phyloP scores from a whole-genome alignment of 805 yeast species.

The Cyberlindnera subsufficiens region DNA sequence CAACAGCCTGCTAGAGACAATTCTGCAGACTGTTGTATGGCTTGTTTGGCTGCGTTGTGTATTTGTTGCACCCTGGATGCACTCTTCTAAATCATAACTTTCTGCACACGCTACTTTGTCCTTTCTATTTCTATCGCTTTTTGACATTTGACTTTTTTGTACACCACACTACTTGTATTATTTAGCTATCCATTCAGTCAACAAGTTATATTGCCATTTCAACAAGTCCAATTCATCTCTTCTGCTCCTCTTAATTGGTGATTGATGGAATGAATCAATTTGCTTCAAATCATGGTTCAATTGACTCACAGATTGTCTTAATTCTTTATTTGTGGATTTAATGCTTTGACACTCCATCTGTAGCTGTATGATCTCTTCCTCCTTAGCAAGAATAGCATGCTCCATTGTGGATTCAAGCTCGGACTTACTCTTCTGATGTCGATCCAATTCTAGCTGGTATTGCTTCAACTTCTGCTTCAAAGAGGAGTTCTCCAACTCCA shows the following conservation, averaged over 20 bases:
- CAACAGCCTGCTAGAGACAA: slow-evolving; percentile 38
- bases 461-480: slow-evolving; percentile 6
- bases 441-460: not conserved
- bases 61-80: slow-evolving; percentile 50
- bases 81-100: slow-evolving; percentile 28
- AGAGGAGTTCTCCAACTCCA: slow-evolving; percentile 11
- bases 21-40: slow-evolving; percentile 40
- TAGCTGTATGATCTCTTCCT: slow-evolving; percentile 1
- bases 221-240: slow-evolving; percentile 1
- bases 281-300: slow-evolving; percentile 5
- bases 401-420: too few relatives aligned
- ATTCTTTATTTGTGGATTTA: not conserved
- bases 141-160: not conserved
- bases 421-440: too few relatives aligned
- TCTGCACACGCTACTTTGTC: not conserved
- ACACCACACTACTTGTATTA: not conserved
- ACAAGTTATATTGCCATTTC: slow-evolving; percentile 12
- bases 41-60: slow-evolving; percentile 50
- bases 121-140: too few relatives aligned
- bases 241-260: not conserved
- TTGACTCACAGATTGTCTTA: slow-evolving; percentile 3
- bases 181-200: slow-evolving; percentile 7
- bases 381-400: not conserved
- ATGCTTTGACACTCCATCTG: not conserved
- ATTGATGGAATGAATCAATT: not conserved